phyloP scores from a whole-genome alignment of 2,329 filamentous ascomycete genomes.

The Colletotrichum tamarilloi region DNA sequence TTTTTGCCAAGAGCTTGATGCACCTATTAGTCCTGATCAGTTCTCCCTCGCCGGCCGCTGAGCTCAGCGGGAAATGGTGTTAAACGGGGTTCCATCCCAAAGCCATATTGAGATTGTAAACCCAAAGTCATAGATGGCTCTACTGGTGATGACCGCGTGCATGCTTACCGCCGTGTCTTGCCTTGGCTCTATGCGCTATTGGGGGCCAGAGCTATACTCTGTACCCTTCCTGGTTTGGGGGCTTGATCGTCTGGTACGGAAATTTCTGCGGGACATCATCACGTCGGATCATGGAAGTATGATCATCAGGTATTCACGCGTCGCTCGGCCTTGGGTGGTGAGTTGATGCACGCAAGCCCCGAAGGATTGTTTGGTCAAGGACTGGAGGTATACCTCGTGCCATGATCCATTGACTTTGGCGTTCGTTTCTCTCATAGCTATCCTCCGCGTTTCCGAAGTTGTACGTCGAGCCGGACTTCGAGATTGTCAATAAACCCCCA shows the following conservation, averaged over 20 bases:
- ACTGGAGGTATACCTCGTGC: too few species aligned
- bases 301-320: not conserved
- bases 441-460: not conserved
- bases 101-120: too few species aligned
- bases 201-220: not conserved
- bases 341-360: not conserved
- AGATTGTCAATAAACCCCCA: not conserved
- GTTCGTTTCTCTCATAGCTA: not conserved
- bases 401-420: too few species aligned
- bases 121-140: not conserved
- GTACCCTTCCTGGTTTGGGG: not conserved
- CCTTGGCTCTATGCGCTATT: not conserved
- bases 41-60: too few species aligned
- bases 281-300: slow-evolving; percentile 2
- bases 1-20: not conserved
- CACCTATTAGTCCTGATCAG: not conserved
- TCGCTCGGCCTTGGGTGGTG: not conserved
- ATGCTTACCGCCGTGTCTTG: not conserved
- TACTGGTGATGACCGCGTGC: slow-evolving; percentile 10
- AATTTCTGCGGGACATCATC: slow-evolving; percentile 2
- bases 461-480: not conserved
- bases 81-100: too few species aligned
- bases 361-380: too few species aligned
- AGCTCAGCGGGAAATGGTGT: too few species aligned
- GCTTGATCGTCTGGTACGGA: slow-evolving; percentile 11